Percentiles rank a stretch among this genome's conserved stretches.
Evolutionary conservation across 176 grass and related monocot genomes (phyloP).

Genomic region (Rhynchospora breviuscula): DNA sequence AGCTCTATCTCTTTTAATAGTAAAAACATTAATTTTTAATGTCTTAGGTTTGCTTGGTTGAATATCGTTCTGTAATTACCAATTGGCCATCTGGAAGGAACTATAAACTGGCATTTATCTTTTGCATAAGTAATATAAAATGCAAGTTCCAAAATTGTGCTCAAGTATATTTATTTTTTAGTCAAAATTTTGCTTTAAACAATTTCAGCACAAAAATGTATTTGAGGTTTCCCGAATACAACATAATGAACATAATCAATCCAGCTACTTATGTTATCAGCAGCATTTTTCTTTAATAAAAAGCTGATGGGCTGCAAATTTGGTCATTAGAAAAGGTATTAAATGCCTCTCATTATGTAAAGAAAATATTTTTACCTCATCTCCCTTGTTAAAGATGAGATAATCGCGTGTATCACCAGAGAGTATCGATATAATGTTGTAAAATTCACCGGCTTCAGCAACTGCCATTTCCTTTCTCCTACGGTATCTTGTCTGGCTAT

Average conservation of each 20-base stretch:
- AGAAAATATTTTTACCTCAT: constrained; percentile 12
- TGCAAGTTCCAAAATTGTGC: background rate
- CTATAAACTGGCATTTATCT: background rate
- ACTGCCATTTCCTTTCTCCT: constrained; percentile 4
- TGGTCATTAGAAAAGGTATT: background rate
- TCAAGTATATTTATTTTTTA: background rate
- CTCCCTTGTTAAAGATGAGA: constrained; percentile 11
- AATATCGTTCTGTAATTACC: background rate
- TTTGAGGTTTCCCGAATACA: background rate
- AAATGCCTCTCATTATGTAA: background rate
- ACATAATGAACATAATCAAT: background rate
- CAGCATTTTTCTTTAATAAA: too few species aligned
- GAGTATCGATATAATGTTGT: constrained; percentile 6
- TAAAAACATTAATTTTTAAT: too few species aligned
- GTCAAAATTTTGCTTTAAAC: background rate
- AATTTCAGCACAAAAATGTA: background rate
- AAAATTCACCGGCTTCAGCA: background rate
- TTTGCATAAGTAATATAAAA: background rate
- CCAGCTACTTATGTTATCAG: background rate
- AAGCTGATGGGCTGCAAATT: background rate
- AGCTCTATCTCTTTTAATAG: background rate
- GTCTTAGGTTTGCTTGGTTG: background rate
- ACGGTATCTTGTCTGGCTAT: background rate
- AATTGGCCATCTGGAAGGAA: background rate
- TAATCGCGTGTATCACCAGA: constrained; percentile 7